A percentile compares a stretch with the other conserved stretches of the same genome.
These are phyloP conservation scores for thale cress (Arabidopsis thaliana) DNA, from an alignment of 345 rosid genomes.

Conservation along the genomic window TAIR10.1 NC_003076.8:4567501-4568000, in stretches of 20 bases:
- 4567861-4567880: not conserved
- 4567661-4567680: conserved; percentile 1
- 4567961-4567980: not conserved
- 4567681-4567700: conserved; percentile 4
- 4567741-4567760: too few relatives aligned
- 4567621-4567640: conserved; percentile 6
- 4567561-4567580: not conserved
- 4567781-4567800: not conserved
- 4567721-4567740: not conserved
- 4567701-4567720: not conserved
- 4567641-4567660: conserved; percentile 1
- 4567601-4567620: not conserved
- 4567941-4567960: conserved; percentile 3
- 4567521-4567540: not conserved
- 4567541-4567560: not conserved
- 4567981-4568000: not conserved
- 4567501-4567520: conserved; percentile 4
- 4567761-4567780: not conserved
- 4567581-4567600: not conserved
- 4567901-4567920: not conserved
- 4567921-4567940: not conserved
- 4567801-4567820: not conserved
- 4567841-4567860: conserved; percentile 2
- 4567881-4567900: not conserved
- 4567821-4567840: conserved; percentile 6